phyloP scores from a whole-genome alignment of 1,284 basidiomycete species.

The Porogramme epimiltina region DNA sequence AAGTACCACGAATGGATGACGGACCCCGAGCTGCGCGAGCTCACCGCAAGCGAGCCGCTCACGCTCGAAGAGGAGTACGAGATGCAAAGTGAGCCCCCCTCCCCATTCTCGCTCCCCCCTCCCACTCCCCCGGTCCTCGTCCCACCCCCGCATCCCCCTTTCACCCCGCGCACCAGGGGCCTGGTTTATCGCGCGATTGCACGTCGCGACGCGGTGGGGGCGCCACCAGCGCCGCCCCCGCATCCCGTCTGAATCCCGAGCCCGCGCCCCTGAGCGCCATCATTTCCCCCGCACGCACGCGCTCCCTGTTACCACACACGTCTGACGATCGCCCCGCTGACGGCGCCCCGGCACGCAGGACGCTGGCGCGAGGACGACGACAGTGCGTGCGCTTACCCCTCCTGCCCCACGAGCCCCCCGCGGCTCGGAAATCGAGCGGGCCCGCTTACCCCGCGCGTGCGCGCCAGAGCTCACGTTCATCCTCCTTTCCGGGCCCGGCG shows the following conservation, averaged over 20 bases:
- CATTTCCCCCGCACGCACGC: too few relatives aligned
- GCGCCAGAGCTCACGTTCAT: slow-evolving; percentile 70
- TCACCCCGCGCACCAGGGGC: too few relatives aligned
- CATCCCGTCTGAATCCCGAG: slow-evolving; percentile 2
- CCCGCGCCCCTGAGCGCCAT: too few relatives aligned
- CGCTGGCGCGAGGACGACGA: slow-evolving; percentile 90
- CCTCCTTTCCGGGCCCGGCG: slow-evolving; percentile 8
- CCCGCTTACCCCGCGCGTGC: background rate
- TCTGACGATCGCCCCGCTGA: too few relatives aligned
- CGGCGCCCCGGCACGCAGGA: slow-evolving; percentile 39
- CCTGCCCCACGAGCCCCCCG: background rate
- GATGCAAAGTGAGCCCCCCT: slow-evolving; percentile 80
- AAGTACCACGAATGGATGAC: slow-evolving; percentile 94
- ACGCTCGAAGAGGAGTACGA: slow-evolving; percentile 84
- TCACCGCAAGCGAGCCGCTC: slow-evolving; percentile 88
- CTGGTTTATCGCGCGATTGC: too few relatives aligned
- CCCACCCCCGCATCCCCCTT: too few relatives aligned
- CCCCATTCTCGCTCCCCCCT: background rate
- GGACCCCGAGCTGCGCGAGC: slow-evolving; percentile 68
- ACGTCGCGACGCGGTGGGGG: background rate
- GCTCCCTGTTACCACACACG: too few relatives aligned
- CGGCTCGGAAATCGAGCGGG: slow-evolving; percentile 10
- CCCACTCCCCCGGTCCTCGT: background rate
- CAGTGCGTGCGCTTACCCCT: slow-evolving; percentile 49
- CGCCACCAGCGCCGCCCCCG: background rate